Base-by-base conservation (phyloP, 2,329 filamentous ascomycete genomes). In the Camillea tinctor region DNA sequence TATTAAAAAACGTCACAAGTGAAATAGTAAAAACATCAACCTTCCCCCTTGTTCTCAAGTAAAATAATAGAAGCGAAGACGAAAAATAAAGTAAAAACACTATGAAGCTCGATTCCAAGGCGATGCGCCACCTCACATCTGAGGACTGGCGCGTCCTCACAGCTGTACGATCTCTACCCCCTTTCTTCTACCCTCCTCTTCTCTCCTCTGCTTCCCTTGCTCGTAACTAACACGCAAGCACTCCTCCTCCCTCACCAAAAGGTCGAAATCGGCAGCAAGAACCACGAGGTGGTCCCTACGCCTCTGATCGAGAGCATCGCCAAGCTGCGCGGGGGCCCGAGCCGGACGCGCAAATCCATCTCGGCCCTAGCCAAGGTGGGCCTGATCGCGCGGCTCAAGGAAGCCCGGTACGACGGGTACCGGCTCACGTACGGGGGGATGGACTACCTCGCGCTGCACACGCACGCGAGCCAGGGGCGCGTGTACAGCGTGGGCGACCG, bases 381-480 rank as follows among this genome's bases (percentile, higher is more conserved):
- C 61, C 84, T 99, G 69, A 97, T 99, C 70, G 93, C 91, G 51
- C 91, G 91, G 68, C 88, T 97, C 68, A 96, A 97, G 77, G 97
- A 98, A 75, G 92, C 94, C 64, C 94, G 92, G 76, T 99, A 99
- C 78, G 95, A 99, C 72, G 95, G 95, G 63, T 99, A 99, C 79
- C 88, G 96, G 56, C 84, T 99, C 57, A 97, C 94, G 6, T 99
- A 99, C 74, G 95, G 95, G 69, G 95, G 95, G 1, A 87, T 98
- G 53, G 95, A 99, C 79, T 99, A 99, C 76, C 88, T 99, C n/a
- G 92, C 95, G 17, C 84, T 99, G 57, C 93, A 98, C 77, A 88
- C 92, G 0, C 89, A 98, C 74, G 89, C 93, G 60, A 90, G 91
- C 69, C 83, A 87, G 65, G 89, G 90, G 68, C 85, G 84, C 58